A percentile compares a stretch with the other conserved stretches of the same genome.
These are phyloP conservation scores for Dorcoceras hygrometricum DNA, from an alignment of 257 asterid species.

Conservation along the genomic window DNA sequence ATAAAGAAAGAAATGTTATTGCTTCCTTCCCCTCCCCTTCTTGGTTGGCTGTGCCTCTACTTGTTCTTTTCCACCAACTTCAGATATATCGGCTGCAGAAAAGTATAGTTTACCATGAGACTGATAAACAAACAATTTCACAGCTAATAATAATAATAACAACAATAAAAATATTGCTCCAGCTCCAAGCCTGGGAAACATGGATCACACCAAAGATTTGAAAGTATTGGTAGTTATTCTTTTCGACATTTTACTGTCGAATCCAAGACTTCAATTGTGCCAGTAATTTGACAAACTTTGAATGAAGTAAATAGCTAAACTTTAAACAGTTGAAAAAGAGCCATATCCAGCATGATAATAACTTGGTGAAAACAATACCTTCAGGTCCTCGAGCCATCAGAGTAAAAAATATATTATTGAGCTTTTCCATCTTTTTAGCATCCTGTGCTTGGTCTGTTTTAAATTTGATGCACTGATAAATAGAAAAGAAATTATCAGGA, in stretches of 20 bases:
- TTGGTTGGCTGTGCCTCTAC: slow-evolving; percentile 55
- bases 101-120: slow-evolving; percentile 3
- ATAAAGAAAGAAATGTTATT: slow-evolving; percentile 31
- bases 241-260: neutral
- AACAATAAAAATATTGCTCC: neutral
- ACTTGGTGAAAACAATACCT: slow-evolving; percentile 40
- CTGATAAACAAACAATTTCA: neutral
- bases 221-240: too few species aligned
- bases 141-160: neutral
- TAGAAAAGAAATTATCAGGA: slow-evolving; percentile 21
- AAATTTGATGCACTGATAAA: slow-evolving; percentile 64
- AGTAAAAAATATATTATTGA: slow-evolving; percentile 74
- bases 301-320: neutral
- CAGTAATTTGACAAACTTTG: neutral
- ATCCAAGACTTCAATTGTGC: neutral
- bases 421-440: slow-evolving; percentile 84
- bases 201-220: too few species aligned
- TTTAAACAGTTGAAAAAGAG: neutral
- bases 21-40: slow-evolving; percentile 78
- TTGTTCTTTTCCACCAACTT: slow-evolving; percentile 67
- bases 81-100: slow-evolving; percentile 58
- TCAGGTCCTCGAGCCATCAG: slow-evolving; percentile 90
- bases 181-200: neutral
- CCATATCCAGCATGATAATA: slow-evolving; percentile 18
- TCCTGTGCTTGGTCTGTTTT: slow-evolving; percentile 94